Evolutionary conservation across 257 asterid species (phyloP).

Genomic region (Salvia hispanica): DNA sequence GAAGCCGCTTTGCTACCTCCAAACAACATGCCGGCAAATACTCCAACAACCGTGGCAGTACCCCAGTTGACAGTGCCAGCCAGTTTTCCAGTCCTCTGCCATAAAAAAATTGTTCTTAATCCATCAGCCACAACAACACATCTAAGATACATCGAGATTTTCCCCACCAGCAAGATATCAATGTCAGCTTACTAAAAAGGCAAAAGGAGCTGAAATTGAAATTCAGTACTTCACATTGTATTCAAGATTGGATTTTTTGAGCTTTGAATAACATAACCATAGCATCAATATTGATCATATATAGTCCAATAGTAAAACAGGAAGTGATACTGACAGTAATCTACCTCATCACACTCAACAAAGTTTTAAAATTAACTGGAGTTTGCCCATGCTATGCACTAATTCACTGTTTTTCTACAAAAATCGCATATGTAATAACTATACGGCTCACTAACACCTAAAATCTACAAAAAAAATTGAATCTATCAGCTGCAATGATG

Average conservation of each 20-base stretch:
- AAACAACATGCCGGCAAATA: conserved; percentile 90
- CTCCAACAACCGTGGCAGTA: conserved; percentile 79
- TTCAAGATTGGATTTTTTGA: background rate
- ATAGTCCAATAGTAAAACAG: background rate
- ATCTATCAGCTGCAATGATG: background rate
- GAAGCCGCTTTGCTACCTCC: conserved; percentile 99
- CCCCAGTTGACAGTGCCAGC: conserved; percentile 92
- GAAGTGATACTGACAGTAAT: background rate
- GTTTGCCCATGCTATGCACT: background rate
- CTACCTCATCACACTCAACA: background rate
- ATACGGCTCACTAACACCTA: background rate
- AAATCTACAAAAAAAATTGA: background rate
- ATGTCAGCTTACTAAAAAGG: background rate
- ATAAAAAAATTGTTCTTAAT: conserved; percentile 12
- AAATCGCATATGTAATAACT: background rate
- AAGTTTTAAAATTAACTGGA: background rate
- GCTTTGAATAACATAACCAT: conserved; percentile 8
- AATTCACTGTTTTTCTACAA: background rate
- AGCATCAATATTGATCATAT: background rate
- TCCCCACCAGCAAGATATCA: background rate
- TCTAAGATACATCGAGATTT: conserved; percentile 17
- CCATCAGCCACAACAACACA: conserved; percentile 19
- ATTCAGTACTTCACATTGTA: background rate
- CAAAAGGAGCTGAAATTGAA: conserved; percentile 22
- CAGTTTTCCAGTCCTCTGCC: conserved; percentile 51